A percentile compares a stretch with the other conserved stretches of the same genome.
phyloP scores from a whole-genome alignment of 805 yeast genomes.

The Saccharomycopsis fibuligera region DNA sequence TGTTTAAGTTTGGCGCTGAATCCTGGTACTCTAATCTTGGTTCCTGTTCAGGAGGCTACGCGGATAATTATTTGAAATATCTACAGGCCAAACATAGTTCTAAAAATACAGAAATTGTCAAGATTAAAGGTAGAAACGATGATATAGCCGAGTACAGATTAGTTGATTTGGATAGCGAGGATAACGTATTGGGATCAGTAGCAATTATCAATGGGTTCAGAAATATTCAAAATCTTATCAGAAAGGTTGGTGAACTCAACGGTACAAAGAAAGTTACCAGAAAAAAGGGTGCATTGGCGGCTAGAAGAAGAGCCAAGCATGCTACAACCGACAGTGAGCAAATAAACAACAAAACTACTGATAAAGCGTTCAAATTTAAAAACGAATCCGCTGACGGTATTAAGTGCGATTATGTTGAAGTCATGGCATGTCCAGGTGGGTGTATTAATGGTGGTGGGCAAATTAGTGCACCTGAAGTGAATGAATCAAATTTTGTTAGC shows the following conservation, averaged over 20 bases:
- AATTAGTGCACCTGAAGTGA: conserved; percentile 40
- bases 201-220: conserved; percentile 84
- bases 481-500: conserved; percentile 6
- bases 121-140: conserved; percentile 60
- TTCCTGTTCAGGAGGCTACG: conserved; percentile 86
- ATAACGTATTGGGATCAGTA: conserved; percentile 43
- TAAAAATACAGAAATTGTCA: conserved; percentile 28
- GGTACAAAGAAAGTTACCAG: conserved; percentile 22
- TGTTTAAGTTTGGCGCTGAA: conserved; percentile 53
- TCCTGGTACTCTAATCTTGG: conserved; percentile 77
- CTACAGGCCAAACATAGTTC: conserved; percentile 25
- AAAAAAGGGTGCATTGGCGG: conserved; percentile 32
- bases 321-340: conserved; percentile 12
- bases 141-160: conserved; percentile 71
- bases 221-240: conserved; percentile 87
- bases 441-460: conserved; percentile 98
- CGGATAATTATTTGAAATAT: conserved; percentile 54
- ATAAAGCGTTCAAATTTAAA: conserved; percentile 16
- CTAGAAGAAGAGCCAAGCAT: conserved; percentile 36
- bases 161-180: conserved; percentile 29
- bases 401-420: conserved; percentile 26
- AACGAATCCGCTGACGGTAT: conserved; percentile 8
- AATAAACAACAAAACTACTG: conserved; percentile 20
- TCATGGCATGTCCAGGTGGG: conserved; percentile 98
- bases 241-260: conserved; percentile 57